Evolutionary conservation across 306 rosid species (phyloP), one percentile per base, ranked within the genome.

Genomic region (Rosa multiflora): DNA sequence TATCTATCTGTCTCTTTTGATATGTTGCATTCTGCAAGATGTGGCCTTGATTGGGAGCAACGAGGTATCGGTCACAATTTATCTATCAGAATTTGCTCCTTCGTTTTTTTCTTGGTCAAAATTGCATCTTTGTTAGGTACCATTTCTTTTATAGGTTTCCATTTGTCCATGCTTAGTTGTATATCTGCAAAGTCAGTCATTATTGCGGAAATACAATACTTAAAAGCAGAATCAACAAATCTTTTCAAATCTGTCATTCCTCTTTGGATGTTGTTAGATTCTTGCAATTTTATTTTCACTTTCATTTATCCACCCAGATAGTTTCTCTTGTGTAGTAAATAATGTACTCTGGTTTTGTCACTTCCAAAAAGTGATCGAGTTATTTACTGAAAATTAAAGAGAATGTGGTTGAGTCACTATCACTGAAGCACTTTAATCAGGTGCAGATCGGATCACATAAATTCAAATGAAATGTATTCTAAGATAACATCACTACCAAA

Each of bases 1-100:
- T 91, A 79, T 81, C 94, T 98, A 23, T 93, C 96, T 85, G 92
- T 96, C 72, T 93, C 97, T 64, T 93, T 90, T 80, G 94, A 96
- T 85, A 93, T 93, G 97, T 73, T 93, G 88, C 99, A 91, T 76
- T 91, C 94, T 76, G 97, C 97, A 55, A 87, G 97, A 77, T 93
- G 98, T 58, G 93, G 90, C 73, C 85, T 96, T 80, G 94, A 96
- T 84, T 96, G 98, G 99, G 97, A 93, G 78, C 85, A 78, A 52
- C 87, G 85, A 86, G 98, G 98, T 96, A 88, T 61, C 43, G 37
- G 23, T 58, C 43, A 5, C 18, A 72, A 53, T 7, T 43, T 75
- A 20, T 48, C 4, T 51, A 67, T 42, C 58, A 69, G 5, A 8
- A 61, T 18, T 52, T 20, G 11, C 32, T 78, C 43, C 43, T 67